phyloP scores from a whole-genome alignment of 345 rosid genomes.

The Citrus cavaleriei region DNA sequence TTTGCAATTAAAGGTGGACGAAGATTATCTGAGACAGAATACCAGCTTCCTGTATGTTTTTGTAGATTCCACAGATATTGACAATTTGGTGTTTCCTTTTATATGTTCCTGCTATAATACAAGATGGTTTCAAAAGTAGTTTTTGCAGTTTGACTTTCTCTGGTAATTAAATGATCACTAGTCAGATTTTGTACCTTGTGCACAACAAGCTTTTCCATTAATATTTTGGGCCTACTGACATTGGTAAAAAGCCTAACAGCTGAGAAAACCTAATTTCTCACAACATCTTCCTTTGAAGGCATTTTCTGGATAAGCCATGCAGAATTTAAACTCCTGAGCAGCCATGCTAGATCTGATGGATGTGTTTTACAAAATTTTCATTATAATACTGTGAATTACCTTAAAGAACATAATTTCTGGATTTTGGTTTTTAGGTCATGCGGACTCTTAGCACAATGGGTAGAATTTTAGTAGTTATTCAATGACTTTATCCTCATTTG shows the following conservation, averaged over 20 bases:
- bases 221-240: not conserved
- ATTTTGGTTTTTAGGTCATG: not conserved
- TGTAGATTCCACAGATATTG: not conserved
- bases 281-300: not conserved
- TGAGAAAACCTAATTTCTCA: not conserved
- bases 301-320: not conserved
- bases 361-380: not conserved
- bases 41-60: slow-evolving; percentile 86
- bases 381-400: not conserved
- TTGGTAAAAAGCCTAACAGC: not conserved
- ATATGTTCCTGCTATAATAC: not conserved
- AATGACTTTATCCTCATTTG: not conserved
- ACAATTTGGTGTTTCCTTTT: slow-evolving; percentile 2
- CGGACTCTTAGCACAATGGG: not conserved
- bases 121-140: not conserved
- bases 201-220: not conserved
- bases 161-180: not conserved
- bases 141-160: not conserved
- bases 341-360: not conserved
- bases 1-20: slow-evolving; percentile 92
- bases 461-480: not conserved
- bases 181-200: not conserved
- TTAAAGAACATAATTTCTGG: not conserved
- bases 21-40: slow-evolving; percentile 70
- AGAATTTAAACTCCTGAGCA: not conserved